phyloP scores from a whole-genome alignment of 2,329 filamentous ascomycete species.

The Monilinia polystroma region DNA sequence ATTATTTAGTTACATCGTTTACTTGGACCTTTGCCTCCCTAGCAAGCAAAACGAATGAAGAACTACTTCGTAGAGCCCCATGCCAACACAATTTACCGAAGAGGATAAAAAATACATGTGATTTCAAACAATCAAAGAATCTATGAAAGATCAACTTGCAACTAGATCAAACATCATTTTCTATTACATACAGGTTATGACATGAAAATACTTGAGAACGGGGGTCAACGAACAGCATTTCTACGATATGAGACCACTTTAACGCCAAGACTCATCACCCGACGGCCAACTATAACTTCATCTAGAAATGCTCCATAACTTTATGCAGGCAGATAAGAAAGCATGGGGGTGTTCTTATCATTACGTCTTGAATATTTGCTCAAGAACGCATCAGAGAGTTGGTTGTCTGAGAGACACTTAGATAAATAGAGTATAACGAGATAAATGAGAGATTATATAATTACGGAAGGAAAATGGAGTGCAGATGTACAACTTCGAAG shows the following conservation, averaged over 20 bases:
- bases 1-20: too few species aligned
- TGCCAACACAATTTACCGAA: background rate
- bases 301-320: background rate
- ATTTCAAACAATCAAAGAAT: background rate
- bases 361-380: too few species aligned
- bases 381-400: too few species aligned
- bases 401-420: too few species aligned
- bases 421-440: too few species aligned
- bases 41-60: too few species aligned
- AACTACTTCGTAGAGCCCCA: background rate
- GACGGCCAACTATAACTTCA: conserved; percentile 11
- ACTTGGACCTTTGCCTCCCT: too few species aligned
- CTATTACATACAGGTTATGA: conserved; percentile 4
- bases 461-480: too few species aligned
- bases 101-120: background rate
- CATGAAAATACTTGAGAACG: background rate
- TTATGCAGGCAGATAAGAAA: conserved; percentile 15
- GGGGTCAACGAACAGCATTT: conserved; percentile 2
- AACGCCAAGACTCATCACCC: background rate
- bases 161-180: background rate
- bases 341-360: conserved; percentile 10
- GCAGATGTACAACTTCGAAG: too few species aligned
- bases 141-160: background rate
- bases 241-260: conserved; percentile 11
- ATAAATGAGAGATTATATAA: too few species aligned